phyloP scores from a whole-genome alignment of 1,284 basidiomycete species.

The Trichosporon sp. region DNA sequence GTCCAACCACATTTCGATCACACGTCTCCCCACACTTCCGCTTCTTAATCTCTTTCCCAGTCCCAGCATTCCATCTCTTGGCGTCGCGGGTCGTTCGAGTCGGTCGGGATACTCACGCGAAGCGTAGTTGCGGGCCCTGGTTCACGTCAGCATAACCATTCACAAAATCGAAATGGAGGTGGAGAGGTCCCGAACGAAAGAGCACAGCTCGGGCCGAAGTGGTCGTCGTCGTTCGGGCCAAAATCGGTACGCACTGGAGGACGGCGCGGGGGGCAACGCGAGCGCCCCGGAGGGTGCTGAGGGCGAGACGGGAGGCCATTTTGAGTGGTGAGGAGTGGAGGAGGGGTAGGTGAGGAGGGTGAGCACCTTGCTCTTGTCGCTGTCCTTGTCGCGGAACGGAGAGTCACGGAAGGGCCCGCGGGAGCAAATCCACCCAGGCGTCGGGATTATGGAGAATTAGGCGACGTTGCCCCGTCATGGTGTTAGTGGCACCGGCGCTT shows the following conservation, averaged over 20 bases:
- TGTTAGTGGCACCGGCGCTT: background rate
- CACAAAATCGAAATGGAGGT: background rate
- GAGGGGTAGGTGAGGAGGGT: constrained; percentile 12
- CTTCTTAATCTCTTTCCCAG: background rate
- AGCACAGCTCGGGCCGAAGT: background rate
- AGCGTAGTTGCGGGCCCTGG: constrained; percentile 40
- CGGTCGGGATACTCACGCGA: constrained; percentile 29
- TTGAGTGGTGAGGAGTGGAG: constrained; percentile 22
- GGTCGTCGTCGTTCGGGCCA: background rate
- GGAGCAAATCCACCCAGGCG: background rate
- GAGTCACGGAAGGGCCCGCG: constrained; percentile 1
- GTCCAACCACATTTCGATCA: background rate
- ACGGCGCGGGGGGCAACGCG: constrained; percentile 38
- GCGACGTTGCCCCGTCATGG: background rate
- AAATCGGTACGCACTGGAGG: constrained; percentile 25
- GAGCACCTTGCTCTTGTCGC: background rate
- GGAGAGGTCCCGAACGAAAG: background rate
- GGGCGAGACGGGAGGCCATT: constrained; percentile 49
- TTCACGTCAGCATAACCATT: background rate
- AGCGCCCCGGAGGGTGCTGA: constrained; percentile 45
- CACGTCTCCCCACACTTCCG: background rate
- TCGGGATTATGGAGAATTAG: constrained; percentile 4
- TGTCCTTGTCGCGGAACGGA: constrained; percentile 3
- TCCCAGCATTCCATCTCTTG: background rate
- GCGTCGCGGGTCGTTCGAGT: constrained; percentile 2